Evolutionary conservation across 768 basidiomycete species (phyloP).

Genomic region (Podaxis sp.): DNA sequence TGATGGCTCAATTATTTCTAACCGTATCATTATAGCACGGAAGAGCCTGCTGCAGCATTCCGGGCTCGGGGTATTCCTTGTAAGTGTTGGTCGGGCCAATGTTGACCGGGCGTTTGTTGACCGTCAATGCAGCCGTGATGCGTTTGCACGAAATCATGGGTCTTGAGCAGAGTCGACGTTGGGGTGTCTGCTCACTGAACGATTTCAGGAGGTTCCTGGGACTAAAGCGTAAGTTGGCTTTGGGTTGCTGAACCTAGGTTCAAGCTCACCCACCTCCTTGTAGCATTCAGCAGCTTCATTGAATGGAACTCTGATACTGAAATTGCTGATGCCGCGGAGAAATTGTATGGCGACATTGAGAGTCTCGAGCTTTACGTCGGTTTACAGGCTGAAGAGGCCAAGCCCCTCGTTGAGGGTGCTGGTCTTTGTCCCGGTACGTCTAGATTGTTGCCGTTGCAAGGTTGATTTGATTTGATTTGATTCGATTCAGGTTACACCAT

Average conservation of each 20-base stretch:
- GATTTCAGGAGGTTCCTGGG: slow-evolving; percentile 84
- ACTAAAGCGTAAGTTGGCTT: slow-evolving; percentile 54
- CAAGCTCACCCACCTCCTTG: background rate
- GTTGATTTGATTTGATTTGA: background rate
- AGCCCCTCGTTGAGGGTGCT: slow-evolving; percentile 73
- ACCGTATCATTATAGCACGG: slow-evolving; percentile 45
- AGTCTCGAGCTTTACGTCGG: slow-evolving; percentile 81
- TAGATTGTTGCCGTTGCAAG: background rate
- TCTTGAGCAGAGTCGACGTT: slow-evolving; percentile 69
- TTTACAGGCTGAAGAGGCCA: slow-evolving; percentile 75
- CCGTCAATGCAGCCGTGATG: slow-evolving; percentile 47
- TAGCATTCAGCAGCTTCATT: slow-evolving; percentile 66
- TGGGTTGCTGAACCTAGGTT: background rate
- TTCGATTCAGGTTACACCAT: slow-evolving; percentile 64
- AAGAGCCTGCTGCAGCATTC: slow-evolving; percentile 71
- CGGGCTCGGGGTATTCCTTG: slow-evolving; percentile 74
- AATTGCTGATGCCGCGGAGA: slow-evolving; percentile 71
- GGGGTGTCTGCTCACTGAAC: slow-evolving; percentile 84
- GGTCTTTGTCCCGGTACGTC: slow-evolving; percentile 77
- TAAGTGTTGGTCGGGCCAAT: slow-evolving; percentile 15
- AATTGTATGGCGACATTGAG: slow-evolving; percentile 73
- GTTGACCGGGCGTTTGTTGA: background rate
- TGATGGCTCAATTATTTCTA: background rate
- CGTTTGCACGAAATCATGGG: slow-evolving; percentile 82
- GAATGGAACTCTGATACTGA: slow-evolving; percentile 81